phyloP scores from a whole-genome alignment of 805 yeast species.

The Schizosaccharomyces cryophilus region DNA sequence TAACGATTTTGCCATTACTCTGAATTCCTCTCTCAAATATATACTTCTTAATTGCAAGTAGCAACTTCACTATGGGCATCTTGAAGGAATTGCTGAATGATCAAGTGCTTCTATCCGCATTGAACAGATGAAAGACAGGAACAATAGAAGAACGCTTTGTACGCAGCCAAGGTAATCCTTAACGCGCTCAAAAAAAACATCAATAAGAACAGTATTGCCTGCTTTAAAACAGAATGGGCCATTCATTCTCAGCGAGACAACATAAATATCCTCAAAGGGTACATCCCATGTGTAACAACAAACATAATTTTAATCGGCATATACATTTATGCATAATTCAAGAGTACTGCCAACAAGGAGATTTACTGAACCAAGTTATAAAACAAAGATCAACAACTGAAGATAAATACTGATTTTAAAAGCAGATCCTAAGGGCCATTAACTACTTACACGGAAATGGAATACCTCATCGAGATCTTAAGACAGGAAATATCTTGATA shows the following conservation, averaged over 20 bases:
- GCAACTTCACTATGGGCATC: too few species aligned
- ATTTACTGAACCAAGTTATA: neutral
- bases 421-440: neutral
- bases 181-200: too few species aligned
- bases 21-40: too few species aligned
- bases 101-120: too few species aligned
- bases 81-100: too few species aligned
- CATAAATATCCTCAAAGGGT: neutral
- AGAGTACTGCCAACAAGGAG: neutral
- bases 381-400: neutral
- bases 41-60: too few species aligned
- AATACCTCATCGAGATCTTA: neutral
- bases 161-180: too few species aligned
- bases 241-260: neutral
- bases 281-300: neutral
- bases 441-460: neutral
- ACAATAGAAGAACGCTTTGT: too few species aligned
- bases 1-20: too few species aligned
- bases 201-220: too few species aligned
- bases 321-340: neutral
- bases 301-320: neutral
- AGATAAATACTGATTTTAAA: neutral
- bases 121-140: too few species aligned
- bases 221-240: neutral
- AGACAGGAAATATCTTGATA: neutral